Base-by-base conservation (phyloP, 441 rosid genomes). In the Manihot esculenta region DNA sequence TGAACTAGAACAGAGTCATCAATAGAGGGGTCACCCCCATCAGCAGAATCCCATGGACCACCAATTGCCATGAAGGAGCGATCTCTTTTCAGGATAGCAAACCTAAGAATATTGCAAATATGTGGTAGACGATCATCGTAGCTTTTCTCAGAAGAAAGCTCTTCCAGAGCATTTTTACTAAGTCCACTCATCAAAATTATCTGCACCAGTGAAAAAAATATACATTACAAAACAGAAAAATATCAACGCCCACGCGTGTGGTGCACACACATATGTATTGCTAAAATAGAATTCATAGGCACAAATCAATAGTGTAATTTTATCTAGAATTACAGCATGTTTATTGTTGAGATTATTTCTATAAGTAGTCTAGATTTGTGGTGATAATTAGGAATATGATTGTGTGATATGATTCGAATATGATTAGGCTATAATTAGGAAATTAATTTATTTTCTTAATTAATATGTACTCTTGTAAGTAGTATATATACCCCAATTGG, bases 141-240 rank as follows among this genome's bases (percentile, higher is more conserved):
- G 56, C 70, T 71, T 81, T 89, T 90, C 68, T 86, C 95, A 41
- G 95, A 88, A 63, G 97, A 84, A 64, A 95, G 87, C 73, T 86
- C 96, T 82, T 95, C 97, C 74, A 91, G 72, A 48, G 92, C 89
- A 80, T 83, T 93, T 82, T 82, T 86, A 80, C 98, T 89, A 58
- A 93, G 86, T 69, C 99, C 98, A 56, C 99, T 93, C 97, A 95
- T 89, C 85, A 95, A 85, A 70, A 95, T 80, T 82, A 95, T 83
- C 99, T 95, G 83, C 76, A 84, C 68, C 69, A 56, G 61, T 65
- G 11, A 76, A 35, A 74, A 57, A 45, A 65, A 18, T 15, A 74
- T 59, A 20, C 20, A 61, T 68, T 56, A 73, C 35, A 59, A 57
- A 73, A 33, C 33, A 63, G 21, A 62, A 4, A 66, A 51, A 33